phyloP scores from a whole-genome alignment of 208 protist genomes.

The Novymonas esmeraldas region DNA sequence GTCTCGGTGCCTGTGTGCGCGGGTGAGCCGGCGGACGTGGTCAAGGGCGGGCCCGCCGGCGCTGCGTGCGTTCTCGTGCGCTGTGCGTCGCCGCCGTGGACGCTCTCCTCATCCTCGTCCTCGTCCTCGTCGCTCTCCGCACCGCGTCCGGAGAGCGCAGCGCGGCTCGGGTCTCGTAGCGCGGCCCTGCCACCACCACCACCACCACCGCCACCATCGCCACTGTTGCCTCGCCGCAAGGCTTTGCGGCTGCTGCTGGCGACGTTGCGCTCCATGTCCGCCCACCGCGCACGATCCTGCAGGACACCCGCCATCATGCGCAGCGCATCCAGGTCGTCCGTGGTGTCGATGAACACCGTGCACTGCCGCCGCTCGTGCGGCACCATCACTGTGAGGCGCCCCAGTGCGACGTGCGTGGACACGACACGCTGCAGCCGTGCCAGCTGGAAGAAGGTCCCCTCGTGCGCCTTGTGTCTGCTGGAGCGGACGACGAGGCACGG shows the following conservation, averaged over 20 bases:
- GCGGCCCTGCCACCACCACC: background rate
- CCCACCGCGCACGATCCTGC: conserved; percentile 54
- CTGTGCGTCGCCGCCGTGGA: background rate
- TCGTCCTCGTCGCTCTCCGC: conserved; percentile 10
- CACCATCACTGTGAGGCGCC: conserved; percentile 76
- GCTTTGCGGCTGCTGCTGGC: conserved; percentile 22
- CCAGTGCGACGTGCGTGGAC: conserved; percentile 46
- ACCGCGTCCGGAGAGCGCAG: conserved; percentile 1
- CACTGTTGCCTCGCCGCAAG: background rate
- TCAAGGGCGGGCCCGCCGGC: background rate
- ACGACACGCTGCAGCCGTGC: conserved; percentile 52
- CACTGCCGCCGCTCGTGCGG: conserved; percentile 55
- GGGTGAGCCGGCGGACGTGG: background rate
- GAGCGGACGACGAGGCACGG: conserved; percentile 85
- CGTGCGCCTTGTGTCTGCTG: conserved; percentile 50
- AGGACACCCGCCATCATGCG: conserved; percentile 67
- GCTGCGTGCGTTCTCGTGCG: background rate
- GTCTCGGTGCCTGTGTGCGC: background rate
- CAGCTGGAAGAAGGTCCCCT: conserved; percentile 82
- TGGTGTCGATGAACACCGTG: conserved; percentile 76
- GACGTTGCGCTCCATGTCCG: conserved; percentile 75
- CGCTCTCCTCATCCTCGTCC: background rate
- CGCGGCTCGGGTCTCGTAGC: conserved; percentile 19
- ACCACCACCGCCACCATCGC: conserved; percentile 5
- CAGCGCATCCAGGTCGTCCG: conserved; percentile 58